Evolutionary conservation across 1,284 basidiomycete genomes (phyloP).

Genomic region (Exobasidium cylindrosporum): DNA sequence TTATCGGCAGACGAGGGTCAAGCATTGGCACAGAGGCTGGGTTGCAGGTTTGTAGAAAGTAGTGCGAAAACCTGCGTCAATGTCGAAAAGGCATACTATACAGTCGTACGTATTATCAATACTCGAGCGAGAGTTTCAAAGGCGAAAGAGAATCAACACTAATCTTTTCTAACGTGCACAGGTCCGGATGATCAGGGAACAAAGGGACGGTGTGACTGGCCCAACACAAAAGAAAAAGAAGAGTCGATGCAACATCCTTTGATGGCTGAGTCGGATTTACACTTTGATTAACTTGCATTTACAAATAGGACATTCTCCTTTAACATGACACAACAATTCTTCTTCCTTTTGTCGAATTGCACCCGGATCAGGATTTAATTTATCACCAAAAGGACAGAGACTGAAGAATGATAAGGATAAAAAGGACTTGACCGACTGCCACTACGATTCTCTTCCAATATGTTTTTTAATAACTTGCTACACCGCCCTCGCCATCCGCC

Average conservation of each 20-base stretch:
- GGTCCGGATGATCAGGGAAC: constrained; percentile 44
- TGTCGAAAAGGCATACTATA: constrained; percentile 56
- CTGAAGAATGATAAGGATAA: too few species aligned
- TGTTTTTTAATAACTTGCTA: too few species aligned
- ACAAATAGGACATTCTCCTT: too few species aligned
- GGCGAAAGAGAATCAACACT: background rate
- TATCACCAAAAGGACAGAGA: too few species aligned
- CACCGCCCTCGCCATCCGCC: too few species aligned
- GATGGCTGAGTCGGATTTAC: too few species aligned
- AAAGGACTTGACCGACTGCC: too few species aligned
- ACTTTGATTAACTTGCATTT: too few species aligned
- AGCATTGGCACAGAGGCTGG: constrained; percentile 51
- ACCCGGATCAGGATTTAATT: too few species aligned
- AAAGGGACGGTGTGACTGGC: constrained; percentile 36
- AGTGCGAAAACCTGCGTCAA: constrained; percentile 57
- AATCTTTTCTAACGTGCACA: background rate
- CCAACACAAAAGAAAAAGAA: constrained; percentile 49
- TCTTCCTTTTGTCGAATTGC: background rate
- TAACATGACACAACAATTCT: background rate
- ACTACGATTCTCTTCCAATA: too few species aligned
- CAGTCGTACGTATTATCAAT: constrained; percentile 36
- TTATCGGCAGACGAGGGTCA: constrained; percentile 48
- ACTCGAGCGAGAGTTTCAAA: background rate
- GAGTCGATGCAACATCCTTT: constrained; percentile 51
- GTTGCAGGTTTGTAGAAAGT: constrained; percentile 56